Conservation (phyloP, 139 green algal genomes). For the Eudorina sp. region DNA sequence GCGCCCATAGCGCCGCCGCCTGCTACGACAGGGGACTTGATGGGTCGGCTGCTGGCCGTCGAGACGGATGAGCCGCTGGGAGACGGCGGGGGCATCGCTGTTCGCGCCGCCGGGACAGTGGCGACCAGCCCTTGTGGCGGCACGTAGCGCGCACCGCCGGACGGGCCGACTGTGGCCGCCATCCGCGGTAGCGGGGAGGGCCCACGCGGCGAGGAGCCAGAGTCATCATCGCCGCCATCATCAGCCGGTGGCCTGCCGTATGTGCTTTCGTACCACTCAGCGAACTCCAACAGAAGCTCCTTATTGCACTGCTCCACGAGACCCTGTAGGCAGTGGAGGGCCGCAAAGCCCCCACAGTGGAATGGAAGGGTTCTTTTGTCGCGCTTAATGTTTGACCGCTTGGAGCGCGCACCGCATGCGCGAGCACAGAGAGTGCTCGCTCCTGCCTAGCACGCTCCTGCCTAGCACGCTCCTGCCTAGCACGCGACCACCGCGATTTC, state of each 20-base stretch:
- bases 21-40: neutral
- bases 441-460: no score
- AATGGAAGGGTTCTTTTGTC: no score
- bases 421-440: no score
- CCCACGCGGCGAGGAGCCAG: neutral
- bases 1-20: neutral
- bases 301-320: conserved; percentile 63
- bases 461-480: no score
- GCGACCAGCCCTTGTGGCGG: neutral
- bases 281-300: conserved; percentile 68
- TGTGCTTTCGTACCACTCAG: conserved; percentile 50
- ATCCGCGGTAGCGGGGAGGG: neutral
- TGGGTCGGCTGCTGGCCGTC: neutral
- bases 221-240: neutral
- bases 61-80: conserved; percentile 11
- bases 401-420: no score
- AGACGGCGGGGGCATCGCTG: neutral
- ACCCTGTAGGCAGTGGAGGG: no score
- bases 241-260: conserved; percentile 31
- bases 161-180: neutral
- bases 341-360: no score
- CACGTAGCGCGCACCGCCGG: neutral
- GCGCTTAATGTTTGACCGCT: no score
- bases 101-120: neutral
- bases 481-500: no score